Conservation (phyloP, 2,329 filamentous ascomycete genomes). For the Colletotrichum noveboracense region DNA sequence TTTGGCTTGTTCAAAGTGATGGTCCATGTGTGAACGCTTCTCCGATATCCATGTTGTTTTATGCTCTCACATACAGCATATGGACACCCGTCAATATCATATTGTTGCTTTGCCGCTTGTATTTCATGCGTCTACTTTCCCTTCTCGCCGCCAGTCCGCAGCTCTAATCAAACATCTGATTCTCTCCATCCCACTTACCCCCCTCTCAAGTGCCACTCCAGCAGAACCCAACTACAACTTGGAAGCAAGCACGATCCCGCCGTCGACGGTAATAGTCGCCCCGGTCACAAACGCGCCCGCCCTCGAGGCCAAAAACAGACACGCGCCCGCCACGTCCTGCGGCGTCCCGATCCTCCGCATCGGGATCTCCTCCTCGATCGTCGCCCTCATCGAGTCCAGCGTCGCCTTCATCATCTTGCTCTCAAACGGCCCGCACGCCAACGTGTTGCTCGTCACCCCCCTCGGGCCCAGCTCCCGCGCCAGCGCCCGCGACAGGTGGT, state of each 20-base stretch:
- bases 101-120: neutral
- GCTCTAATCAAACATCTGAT: neutral
- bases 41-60: neutral
- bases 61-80: too few species aligned
- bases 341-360: conserved; percentile 70
- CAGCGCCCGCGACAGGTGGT: conserved; percentile 65
- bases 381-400: conserved; percentile 58
- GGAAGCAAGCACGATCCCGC: conserved; percentile 52
- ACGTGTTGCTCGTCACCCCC: conserved; percentile 68
- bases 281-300: conserved; percentile 73
- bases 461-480: conserved; percentile 64
- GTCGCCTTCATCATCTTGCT: conserved; percentile 73
- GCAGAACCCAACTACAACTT: conserved; percentile 41
- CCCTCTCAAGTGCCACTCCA: neutral
- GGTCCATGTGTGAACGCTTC: too few species aligned
- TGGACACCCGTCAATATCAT: neutral
- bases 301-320: conserved; percentile 71
- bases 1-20: neutral
- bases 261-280: conserved; percentile 67
- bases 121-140: neutral
- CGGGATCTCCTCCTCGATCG: conserved; percentile 64
- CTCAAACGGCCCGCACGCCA: conserved; percentile 75
- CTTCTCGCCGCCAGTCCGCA: neutral
- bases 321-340: conserved; percentile 74
- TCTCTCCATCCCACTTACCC: neutral